Evolutionary conservation across 1,284 basidiomycete genomes (phyloP), one percentile per base, ranked within the genome.

Genomic region (Somion occarium): DNA sequence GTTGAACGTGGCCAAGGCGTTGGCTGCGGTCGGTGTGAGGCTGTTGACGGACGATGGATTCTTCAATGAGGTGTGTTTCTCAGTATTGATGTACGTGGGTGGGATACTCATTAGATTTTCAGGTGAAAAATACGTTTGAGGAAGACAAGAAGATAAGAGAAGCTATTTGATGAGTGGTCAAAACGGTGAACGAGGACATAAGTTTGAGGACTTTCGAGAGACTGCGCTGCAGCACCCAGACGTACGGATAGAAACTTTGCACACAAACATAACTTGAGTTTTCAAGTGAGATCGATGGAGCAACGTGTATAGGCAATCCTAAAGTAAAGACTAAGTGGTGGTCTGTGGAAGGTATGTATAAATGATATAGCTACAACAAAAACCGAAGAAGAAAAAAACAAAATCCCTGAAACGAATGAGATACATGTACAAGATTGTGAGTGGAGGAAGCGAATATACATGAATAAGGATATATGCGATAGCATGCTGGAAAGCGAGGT

Each of bases 21-120:
- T 90, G 38, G 83, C 86, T 3, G 68, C 78, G 52, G 78, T 75
- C 0, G 85, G 77, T 4, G 73, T 84, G 53, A 74, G 79, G 37
- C 72, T 83, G 13, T 66, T 88, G 3, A 68, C 71, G 5, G 82
- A 89, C 53, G 70, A 75, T 11, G 61, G 58, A 20, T 88, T 86
- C 63, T 80, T 76, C 49, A 53, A 64, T 18, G 66, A 79, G 70
- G 87, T 25, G 37, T 38, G 26, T 23, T 11, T 34, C 15, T 34
- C 7, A 34, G 15, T 34, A 34, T 34, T 7, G 15, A 7, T 34
- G 15, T 34, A 15, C 30, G 7, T 7, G 15, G 15, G 7, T 7
- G 30, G 30, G 30, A 34, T 34, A 15, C 7, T 34, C 30, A 15
- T 34, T 34, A 7, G 30, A 23, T n/a, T 26, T 41, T 24, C 26